Base-by-base conservation (phyloP, 352 stramenopile genomes). In the Phytophthora europaea region DNA sequence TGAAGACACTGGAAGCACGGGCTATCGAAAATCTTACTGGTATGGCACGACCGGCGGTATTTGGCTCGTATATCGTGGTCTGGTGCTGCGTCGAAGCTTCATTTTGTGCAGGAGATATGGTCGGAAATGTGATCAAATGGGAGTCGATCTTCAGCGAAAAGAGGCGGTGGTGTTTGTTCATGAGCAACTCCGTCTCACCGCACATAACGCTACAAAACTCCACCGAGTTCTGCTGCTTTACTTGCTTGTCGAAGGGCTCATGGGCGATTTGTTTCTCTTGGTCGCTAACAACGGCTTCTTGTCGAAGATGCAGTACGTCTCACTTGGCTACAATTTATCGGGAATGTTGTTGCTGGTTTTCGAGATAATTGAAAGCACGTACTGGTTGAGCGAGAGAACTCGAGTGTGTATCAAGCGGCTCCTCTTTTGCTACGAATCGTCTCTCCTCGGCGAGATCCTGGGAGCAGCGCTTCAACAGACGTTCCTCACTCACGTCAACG, bases 321-420 rank as follows among this genome's bases (percentile, higher is more conserved):
- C 67, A n/a, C 48, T 75, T 26, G 71, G 70, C 33, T 78, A 78
- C 34, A 81, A 81, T 20, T 28, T 78, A 0, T 71, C 74, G 0
- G 74, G 74, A 6, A 22, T 78, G 52, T 12, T 81, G 9, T 65
- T 76, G 23, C 23, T 81, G 56, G 40, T 61, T 3, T 81, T 78
- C n/a, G 73, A 81, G 61, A 72, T 70, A 1, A 13, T 76, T 12
- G 73, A 81, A 38, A 75, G 23, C 16, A 62, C 18, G 1, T 63
- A 56, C 4, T 75, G 59, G 34, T 26, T 76, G 6, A 34, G 16
- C 1, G 43, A 63, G 38, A 47, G 43, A 12, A 58, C 48, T 33
- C 34, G 56, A 6, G 45, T 67, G 2, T 58, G 64, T 6, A n/a
- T 67, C 22, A 81, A 72, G 51, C 70, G 71, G 0, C 34, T 78